phyloP scores from a whole-genome alignment of 345 rosid genomes.

The Hibiscus tridactylites region DNA sequence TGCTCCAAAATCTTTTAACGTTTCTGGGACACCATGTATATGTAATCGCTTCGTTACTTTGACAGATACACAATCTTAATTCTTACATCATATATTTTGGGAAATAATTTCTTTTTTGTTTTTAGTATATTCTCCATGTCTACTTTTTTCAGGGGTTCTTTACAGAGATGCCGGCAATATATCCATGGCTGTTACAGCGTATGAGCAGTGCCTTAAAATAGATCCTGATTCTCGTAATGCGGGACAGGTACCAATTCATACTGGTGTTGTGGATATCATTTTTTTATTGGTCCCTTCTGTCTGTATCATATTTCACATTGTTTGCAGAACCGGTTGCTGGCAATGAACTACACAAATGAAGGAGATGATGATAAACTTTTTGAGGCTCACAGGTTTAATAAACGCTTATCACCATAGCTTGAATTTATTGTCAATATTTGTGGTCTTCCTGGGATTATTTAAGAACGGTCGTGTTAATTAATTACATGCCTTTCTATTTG shows the following conservation, averaged over 20 bases:
- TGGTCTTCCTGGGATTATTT: neutral
- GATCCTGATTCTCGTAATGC: slow-evolving; percentile 99
- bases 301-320: slow-evolving; percentile 10
- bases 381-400: slow-evolving; percentile 87
- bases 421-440: neutral
- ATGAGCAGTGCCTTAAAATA: slow-evolving; percentile 97
- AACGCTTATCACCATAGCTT: neutral
- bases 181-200: slow-evolving; percentile 71
- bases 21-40: neutral
- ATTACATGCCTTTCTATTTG: neutral
- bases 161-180: slow-evolving; percentile 98
- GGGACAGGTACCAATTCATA: slow-evolving; percentile 65
- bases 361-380: slow-evolving; percentile 86
- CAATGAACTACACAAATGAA: slow-evolving; percentile 94
- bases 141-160: slow-evolving; percentile 36
- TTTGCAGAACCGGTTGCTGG: slow-evolving; percentile 92
- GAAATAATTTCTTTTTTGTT: neutral
- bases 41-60: neutral
- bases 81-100: neutral
- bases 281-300: neutral
- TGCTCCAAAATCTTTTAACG: neutral
- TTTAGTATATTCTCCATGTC: neutral
- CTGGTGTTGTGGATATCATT: neutral
- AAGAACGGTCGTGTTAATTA: neutral
- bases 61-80: neutral